phyloP scores from a whole-genome alignment of 2,329 filamentous ascomycete genomes.

The Capronia coronata region DNA sequence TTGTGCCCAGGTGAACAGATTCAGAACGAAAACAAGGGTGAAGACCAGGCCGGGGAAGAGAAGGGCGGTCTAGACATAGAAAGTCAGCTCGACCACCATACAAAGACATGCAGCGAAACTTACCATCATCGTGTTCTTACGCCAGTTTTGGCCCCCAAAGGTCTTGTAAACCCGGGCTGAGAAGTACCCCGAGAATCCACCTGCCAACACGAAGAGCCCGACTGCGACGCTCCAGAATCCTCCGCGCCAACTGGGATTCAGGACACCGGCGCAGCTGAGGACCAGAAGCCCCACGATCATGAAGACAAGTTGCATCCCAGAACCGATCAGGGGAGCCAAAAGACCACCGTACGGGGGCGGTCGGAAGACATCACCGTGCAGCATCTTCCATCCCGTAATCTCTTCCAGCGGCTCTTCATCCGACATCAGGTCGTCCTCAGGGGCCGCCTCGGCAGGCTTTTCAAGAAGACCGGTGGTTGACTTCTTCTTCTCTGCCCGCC shows the following conservation, averaged over 20 bases:
- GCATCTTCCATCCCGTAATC: constrained; percentile 77
- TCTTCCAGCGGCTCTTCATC: constrained; percentile 73
- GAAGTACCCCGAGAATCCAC: constrained; percentile 80
- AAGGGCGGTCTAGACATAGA: constrained; percentile 52
- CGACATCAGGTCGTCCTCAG: constrained; percentile 43
- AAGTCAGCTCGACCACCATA: constrained; percentile 10
- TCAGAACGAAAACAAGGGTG: constrained; percentile 67
- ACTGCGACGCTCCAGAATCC: constrained; percentile 80
- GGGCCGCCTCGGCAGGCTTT: constrained; percentile 47
- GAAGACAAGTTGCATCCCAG: constrained; percentile 78
- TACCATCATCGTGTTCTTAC: constrained; percentile 64
- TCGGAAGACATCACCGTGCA: constrained; percentile 84
- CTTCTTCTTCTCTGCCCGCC: constrained; percentile 39
- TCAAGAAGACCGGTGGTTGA: constrained; percentile 55
- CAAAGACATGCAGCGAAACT: constrained; percentile 21
- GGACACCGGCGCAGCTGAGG: constrained; percentile 66
- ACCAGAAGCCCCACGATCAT: constrained; percentile 68
- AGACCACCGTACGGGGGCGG: constrained; percentile 63
- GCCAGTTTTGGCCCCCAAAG: constrained; percentile 68
- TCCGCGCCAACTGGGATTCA: constrained; percentile 84
- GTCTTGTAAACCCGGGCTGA: constrained; percentile 77
- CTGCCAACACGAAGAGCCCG: constrained; percentile 75
- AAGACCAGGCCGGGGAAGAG: constrained; percentile 76
- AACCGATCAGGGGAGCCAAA: constrained; percentile 73
- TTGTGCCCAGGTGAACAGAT: constrained; percentile 85